Conservation (phyloP, 805 yeast genomes). For the Scheffersomyces spartinae region DNA sequence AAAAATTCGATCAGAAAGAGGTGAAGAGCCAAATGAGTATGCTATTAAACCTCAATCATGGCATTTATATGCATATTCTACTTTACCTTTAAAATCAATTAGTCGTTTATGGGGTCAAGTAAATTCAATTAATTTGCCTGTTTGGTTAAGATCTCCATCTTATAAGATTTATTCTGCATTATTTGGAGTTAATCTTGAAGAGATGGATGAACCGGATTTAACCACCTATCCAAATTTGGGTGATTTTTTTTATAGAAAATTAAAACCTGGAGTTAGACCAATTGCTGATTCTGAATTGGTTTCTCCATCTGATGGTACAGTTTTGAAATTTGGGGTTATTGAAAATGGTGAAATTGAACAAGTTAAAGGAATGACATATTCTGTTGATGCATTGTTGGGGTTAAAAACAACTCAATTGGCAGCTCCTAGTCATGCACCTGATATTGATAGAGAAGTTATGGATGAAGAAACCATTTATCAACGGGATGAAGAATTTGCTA, state of each 20-base stretch:
- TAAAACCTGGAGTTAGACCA: slow-evolving; percentile 72
- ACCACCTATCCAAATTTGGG: slow-evolving; percentile 66
- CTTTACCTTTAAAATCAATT: slow-evolving; percentile 81
- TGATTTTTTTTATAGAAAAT: slow-evolving; percentile 81
- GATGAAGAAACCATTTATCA: slow-evolving; percentile 31
- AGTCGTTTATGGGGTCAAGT: slow-evolving; percentile 93
- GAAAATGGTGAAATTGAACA: slow-evolving; percentile 86
- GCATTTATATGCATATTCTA: slow-evolving; percentile 81
- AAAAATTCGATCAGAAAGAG: slow-evolving; percentile 25
- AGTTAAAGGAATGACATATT: slow-evolving; percentile 92
- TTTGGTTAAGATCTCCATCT: slow-evolving; percentile 79
- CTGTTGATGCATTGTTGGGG: slow-evolving; percentile 82
- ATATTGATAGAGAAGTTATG: slow-evolving; percentile 29
- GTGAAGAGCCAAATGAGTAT: slow-evolving; percentile 14
- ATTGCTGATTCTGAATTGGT: slow-evolving; percentile 55
- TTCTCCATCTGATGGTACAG: slow-evolving; percentile 90
- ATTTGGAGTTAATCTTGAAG: slow-evolving; percentile 85
- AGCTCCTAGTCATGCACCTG: slow-evolving; percentile 41
- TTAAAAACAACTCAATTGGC: slow-evolving; percentile 37
- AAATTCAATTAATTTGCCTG: slow-evolving; percentile 73
- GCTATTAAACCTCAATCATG: slow-evolving; percentile 64
- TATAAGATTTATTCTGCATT: slow-evolving; percentile 63
- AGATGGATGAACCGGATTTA: slow-evolving; percentile 76
- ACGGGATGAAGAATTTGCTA: slow-evolving; percentile 66
- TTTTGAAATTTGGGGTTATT: slow-evolving; percentile 73